Evolutionary conservation across 495 filamentous ascomycete species (phyloP), one percentile per base, ranked within the genome.

Genomic region (Cudoniella acicularis): DNA sequence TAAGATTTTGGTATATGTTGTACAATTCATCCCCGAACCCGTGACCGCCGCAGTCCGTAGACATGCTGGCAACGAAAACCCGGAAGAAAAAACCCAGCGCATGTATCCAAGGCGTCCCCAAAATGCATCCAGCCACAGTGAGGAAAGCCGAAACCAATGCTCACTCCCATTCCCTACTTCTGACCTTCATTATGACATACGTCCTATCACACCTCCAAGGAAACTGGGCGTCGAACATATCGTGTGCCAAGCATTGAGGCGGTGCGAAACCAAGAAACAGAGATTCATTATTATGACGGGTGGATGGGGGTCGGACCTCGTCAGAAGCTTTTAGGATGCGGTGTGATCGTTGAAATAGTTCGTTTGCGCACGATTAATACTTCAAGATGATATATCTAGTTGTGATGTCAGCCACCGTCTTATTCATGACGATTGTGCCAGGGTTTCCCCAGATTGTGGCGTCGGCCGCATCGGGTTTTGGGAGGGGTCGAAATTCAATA

Each of bases 1-100:
- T 50, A 43, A 10, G 50, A 54, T 49, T 59, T 27, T 41, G 56
- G 54, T 73, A 76, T 41, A 75, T 70, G 25, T 77, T 74, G 52
- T 88, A 84, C 20, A 87, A 64, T 13, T 73, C 74, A 0, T 73
- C 80, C 36, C 83, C 72, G 4, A 77, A 59, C 6, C 80, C 60
- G 25, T 83, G 72, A 3, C 79, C 67, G 0, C 67, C 69, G 2
- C 83, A 75, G 63, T 89, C 86, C 56, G 56, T 60, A 57, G 61
- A 64, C 52, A 22, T 59, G 47, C 48, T 21, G 54, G 56, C 52
- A 27, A 40, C 18, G 45, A 56, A 26, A 47, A 3, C 16, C 3
- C 1, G 3, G 47, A 59, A 18, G 52, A 56, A 24, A 21, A 11
- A 13, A 27, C 52, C 27, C 47, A 52, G 51, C 23, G n/a, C 18